Base-by-base conservation (phyloP, 495 filamentous ascomycete species). In the Penicillium desertorum region DNA sequence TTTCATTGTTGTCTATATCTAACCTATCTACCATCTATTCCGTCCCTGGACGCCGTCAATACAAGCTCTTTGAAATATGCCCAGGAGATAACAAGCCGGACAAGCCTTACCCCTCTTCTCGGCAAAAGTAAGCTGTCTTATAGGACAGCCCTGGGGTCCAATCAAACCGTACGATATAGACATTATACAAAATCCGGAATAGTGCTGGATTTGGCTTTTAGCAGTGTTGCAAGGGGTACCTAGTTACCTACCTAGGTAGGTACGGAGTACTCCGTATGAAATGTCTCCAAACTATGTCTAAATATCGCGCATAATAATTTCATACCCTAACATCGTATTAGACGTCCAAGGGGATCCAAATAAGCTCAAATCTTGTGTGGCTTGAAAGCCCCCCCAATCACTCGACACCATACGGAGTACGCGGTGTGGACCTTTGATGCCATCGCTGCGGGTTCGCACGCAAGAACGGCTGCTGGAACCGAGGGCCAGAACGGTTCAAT, bases 391-490 rank as follows among this genome's bases (percentile, higher is more conserved):
- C 10, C 17, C 0, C 5, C 12, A 48, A 19, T 29, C 37, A 41
- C 19, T 44, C n/a, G 6, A 48, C 16, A 2, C 22, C 17, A 45
- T 43, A 27, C 9, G 30, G 10, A 32, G 30, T 32, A 11, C 9
- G 30, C 19, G 10, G 47, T 20, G 51, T 55, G 52, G 52, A 46
- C 11, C 25, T 2, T 2, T 65, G 64, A 62, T 55, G 54, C 51
- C 62, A 67, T 67, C 48, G 45, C 30, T 20, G 65, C 19, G 56
- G 54, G 53, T 56, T 42, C 54, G 65, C 65, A 67, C 62, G 65
- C 59, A 62, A 67, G 62, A 60, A 51, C 36, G 48, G 46, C 46
- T 16, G 27, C 7, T 34, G 49, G 47, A 27, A 45, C 20, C 45
- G 14, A 29, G 51, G 51, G 30, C 47, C 16, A 41, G 51, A 36